Percentiles rank a stretch among this genome's conserved stretches.
Conservation (phyloP, 2,329 filamentous ascomycete species). For the Microdochium bolleyi region DNA sequence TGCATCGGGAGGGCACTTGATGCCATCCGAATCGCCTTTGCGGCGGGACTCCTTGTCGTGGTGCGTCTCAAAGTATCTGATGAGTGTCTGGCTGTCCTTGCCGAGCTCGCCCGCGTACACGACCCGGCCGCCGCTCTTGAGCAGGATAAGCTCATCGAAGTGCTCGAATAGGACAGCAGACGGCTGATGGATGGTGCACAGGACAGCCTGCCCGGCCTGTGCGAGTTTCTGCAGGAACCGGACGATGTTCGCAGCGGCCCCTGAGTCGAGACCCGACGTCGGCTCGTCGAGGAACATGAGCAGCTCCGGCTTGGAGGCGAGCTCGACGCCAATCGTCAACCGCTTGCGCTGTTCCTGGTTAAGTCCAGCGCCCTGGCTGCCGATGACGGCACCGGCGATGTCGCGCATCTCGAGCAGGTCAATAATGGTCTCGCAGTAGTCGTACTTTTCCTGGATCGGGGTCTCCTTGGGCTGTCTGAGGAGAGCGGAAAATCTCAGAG, state of each 20-base stretch:
- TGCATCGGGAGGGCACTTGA: constrained; percentile 34
- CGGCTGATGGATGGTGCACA: constrained; percentile 55
- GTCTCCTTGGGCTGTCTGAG: constrained; percentile 53
- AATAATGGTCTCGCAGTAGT: constrained; percentile 62
- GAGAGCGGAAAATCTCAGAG: constrained; percentile 56
- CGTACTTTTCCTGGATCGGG: constrained; percentile 53
- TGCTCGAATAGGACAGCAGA: constrained; percentile 46
- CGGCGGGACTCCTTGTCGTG: not conserved
- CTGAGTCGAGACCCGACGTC: constrained; percentile 49
- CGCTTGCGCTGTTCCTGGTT: constrained; percentile 52
- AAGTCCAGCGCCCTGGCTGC: constrained; percentile 48
- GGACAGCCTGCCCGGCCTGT: constrained; percentile 48
- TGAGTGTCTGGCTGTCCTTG: constrained; percentile 34
- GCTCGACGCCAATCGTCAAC: constrained; percentile 47
- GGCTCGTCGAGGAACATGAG: constrained; percentile 60
- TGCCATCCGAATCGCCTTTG: constrained; percentile 27
- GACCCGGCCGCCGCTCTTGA: constrained; percentile 43
- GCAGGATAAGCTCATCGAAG: constrained; percentile 47
- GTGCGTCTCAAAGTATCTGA: constrained; percentile 39
- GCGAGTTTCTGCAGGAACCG: constrained; percentile 54
- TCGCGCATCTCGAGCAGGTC: constrained; percentile 60
- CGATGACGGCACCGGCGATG: constrained; percentile 58
- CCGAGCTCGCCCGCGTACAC: constrained; percentile 49
- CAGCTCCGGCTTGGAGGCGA: constrained; percentile 49
- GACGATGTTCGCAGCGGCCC: constrained; percentile 53